A percentile compares a stretch with the other conserved stretches of the same genome.
Conservation (phyloP, 768 basidiomycete species). For the Mycena indigotica region DNA sequence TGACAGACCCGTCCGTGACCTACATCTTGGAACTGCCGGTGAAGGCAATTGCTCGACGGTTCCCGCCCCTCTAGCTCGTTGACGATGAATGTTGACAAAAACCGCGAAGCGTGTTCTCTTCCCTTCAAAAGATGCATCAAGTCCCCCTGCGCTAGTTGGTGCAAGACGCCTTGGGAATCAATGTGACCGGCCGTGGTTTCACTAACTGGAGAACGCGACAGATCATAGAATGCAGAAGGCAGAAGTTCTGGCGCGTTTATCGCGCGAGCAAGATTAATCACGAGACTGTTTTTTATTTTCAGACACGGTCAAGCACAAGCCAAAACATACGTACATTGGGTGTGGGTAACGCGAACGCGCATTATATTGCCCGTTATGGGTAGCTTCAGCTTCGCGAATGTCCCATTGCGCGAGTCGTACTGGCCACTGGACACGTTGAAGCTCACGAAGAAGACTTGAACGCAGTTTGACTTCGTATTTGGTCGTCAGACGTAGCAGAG, state of each 20-base stretch:
- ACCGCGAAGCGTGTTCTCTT: conserved; percentile 72
- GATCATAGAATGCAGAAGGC: conserved; percentile 79
- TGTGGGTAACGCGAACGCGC: conserved; percentile 62
- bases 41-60: conserved; percentile 50
- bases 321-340: conserved; percentile 57
- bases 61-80: conserved; percentile 70
- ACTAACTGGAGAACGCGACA: conserved; percentile 68
- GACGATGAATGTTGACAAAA: conserved; percentile 76
- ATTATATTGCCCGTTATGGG: conserved; percentile 54
- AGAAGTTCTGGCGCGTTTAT: conserved; percentile 58
- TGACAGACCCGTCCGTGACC: conserved; percentile 59
- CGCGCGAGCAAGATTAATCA: conserved; percentile 68
- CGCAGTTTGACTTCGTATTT: conserved; percentile 66
- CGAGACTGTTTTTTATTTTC: conserved; percentile 41
- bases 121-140: conserved; percentile 65
- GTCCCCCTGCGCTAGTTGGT: conserved; percentile 53
- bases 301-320: conserved; percentile 7
- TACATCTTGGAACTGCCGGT: conserved; percentile 49
- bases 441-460: conserved; percentile 53
- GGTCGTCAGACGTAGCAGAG: conserved; percentile 63
- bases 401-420: conserved; percentile 68
- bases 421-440: conserved; percentile 59
- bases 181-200: conserved; percentile 57
- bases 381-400: conserved; percentile 59
- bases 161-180: conserved; percentile 36